Evolutionary conservation across 2,329 filamentous ascomycete species (phyloP).

Genomic region (Colletotrichum tabaci): DNA sequence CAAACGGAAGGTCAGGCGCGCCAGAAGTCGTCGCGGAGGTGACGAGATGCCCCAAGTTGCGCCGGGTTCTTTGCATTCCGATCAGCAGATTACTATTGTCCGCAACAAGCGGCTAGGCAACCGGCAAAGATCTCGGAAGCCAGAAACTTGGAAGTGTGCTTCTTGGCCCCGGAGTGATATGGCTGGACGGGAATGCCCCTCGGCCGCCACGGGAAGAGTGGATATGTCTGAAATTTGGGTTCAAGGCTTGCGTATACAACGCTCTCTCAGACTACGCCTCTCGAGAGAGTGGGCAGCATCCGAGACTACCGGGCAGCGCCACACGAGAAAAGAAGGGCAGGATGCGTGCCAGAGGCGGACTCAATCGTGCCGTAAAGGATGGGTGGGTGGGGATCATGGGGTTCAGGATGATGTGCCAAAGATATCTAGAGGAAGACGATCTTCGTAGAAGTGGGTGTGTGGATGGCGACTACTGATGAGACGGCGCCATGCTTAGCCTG

Average conservation of each 20-base stretch:
- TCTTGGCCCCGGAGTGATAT: background rate
- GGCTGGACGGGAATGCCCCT: constrained; percentile 27
- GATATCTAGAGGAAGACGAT: constrained; percentile 38
- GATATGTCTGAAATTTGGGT: constrained; percentile 17
- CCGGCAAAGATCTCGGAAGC: background rate
- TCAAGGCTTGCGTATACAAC: background rate
- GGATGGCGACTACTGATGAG: constrained; percentile 22
- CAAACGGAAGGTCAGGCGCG: background rate
- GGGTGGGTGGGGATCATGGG: constrained; percentile 43
- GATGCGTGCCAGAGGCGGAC: constrained; percentile 20
- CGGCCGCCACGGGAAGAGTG: constrained; percentile 27
- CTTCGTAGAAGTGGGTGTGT: constrained; percentile 40
- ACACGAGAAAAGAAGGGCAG: constrained; percentile 21
- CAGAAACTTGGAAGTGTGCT: background rate
- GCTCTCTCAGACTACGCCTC: constrained; percentile 12
- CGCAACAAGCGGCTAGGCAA: background rate
- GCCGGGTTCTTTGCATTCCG: background rate
- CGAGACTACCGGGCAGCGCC: constrained; percentile 36
- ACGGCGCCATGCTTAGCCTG: constrained; percentile 5
- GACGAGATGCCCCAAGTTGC: background rate
- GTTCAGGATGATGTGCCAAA: constrained; percentile 31
- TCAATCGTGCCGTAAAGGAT: constrained; percentile 34
- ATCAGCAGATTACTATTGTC: constrained; percentile 29
- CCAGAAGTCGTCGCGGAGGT: constrained; percentile 1
- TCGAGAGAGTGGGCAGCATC: constrained; percentile 32